Conservation (phyloP, 2,329 filamentous ascomycete species). For the Cladophialophora chaetospira region DNA sequence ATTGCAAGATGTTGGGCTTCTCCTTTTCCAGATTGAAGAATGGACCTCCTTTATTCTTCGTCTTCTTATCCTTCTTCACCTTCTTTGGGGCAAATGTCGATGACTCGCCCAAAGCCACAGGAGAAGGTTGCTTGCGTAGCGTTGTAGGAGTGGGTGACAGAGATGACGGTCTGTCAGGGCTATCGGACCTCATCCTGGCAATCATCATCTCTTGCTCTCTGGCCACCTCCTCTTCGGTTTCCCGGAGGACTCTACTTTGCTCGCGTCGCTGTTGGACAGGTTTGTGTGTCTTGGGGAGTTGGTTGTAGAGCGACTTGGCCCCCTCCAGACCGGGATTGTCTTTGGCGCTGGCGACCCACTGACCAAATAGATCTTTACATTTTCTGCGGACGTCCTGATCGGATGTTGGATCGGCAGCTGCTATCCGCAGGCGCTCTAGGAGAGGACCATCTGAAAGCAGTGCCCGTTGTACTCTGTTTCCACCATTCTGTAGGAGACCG, state of each 20-base stretch:
- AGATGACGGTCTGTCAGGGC: constrained; percentile 13
- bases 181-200: constrained; percentile 23
- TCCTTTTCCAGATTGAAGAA: constrained; percentile 82
- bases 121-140: constrained; percentile 27
- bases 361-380: constrained; percentile 80
- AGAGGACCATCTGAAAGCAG: constrained; percentile 84
- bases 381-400: constrained; percentile 86
- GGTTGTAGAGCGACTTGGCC: constrained; percentile 75
- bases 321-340: constrained; percentile 75
- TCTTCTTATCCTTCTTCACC: constrained; percentile 45
- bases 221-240: constrained; percentile 71
- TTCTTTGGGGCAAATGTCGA: constrained; percentile 31
- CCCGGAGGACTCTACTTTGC: constrained; percentile 78
- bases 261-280: constrained; percentile 66
- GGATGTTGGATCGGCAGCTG: constrained; percentile 80
- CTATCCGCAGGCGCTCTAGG: constrained; percentile 84
- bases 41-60: constrained; percentile 56
- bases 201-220: constrained; percentile 49
- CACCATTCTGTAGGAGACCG: constrained; percentile 91
- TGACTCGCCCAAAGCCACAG: constrained; percentile 28
- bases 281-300: constrained; percentile 68
- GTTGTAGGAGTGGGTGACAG: constrained; percentile 26
- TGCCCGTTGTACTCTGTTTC: constrained; percentile 77
- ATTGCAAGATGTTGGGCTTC: constrained; percentile 80
- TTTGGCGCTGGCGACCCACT: constrained; percentile 82